Evolutionary conservation across 176 grass and related monocot species (phyloP).

Genomic region (Thinopyrum elongatum): DNA sequence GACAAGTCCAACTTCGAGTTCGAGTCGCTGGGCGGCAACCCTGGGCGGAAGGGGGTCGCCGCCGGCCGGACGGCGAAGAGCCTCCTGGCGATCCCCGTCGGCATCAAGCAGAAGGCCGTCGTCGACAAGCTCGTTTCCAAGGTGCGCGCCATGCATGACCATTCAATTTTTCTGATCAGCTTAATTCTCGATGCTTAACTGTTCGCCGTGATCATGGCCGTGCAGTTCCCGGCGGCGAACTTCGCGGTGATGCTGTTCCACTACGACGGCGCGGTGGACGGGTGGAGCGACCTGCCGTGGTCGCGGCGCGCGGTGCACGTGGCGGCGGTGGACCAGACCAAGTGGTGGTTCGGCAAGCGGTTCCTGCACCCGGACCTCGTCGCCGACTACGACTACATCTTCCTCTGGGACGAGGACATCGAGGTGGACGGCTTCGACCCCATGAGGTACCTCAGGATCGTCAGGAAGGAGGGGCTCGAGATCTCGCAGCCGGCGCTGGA

Average conservation of each 20-base stretch:
- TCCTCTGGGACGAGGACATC: constrained; percentile 92
- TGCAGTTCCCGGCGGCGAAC: constrained; percentile 49
- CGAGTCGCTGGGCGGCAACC: constrained; percentile 53
- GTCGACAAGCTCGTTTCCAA: constrained; percentile 76
- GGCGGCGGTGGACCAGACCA: constrained; percentile 68
- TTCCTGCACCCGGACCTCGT: constrained; percentile 86
- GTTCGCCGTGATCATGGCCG: not conserved
- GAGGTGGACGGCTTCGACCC: constrained; percentile 71
- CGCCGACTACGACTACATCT: constrained; percentile 71
- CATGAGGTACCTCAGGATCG: constrained; percentile 47
- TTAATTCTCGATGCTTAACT: not conserved
- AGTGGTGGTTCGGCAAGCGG: constrained; percentile 94
- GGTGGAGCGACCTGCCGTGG: constrained; percentile 69
- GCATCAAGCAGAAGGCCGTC: constrained; percentile 73
- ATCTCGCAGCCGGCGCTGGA: constrained; percentile 93
- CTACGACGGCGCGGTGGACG: constrained; percentile 72
- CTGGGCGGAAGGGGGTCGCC: not conserved
- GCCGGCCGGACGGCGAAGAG: constrained; percentile 37
- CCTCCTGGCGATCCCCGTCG: constrained; percentile 81
- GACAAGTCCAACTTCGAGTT: constrained; percentile 73
- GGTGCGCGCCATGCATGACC: constrained; percentile 42
- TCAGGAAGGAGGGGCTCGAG: constrained; percentile 58
- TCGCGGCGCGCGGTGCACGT: constrained; percentile 52
- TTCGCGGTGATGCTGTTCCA: constrained; percentile 87
- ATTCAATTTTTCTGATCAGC: too few relatives aligned